These are phyloP conservation scores for Chrysophaeum taylorii DNA, from an alignment of 352 stramenopile genomes.

Conservation along the genomic window DNA sequence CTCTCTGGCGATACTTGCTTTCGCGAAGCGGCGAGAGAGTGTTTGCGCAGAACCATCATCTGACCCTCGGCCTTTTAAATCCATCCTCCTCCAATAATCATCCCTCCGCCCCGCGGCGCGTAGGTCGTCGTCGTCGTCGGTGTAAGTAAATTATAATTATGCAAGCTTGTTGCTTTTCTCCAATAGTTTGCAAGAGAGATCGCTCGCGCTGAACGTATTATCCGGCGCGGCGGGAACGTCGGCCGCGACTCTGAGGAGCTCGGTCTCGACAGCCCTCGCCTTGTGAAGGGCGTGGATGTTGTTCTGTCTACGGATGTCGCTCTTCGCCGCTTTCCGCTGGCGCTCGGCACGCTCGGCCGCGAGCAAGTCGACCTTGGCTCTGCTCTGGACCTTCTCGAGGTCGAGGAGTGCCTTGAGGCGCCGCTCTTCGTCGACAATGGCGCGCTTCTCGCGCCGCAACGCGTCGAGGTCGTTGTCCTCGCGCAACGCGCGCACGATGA, in stretches of 20 bases:
- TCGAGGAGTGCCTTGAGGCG: slow-evolving; percentile 78
- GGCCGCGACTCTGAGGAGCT: neutral
- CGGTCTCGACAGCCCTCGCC: neutral
- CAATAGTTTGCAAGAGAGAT: slow-evolving; percentile 9
- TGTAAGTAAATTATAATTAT: too few species aligned
- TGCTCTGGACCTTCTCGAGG: slow-evolving; percentile 79
- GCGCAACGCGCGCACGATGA: slow-evolving; percentile 40
- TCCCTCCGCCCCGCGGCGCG: neutral
- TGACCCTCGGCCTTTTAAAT: slow-evolving; percentile 1
- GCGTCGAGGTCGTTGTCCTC: slow-evolving; percentile 74
- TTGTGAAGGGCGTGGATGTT: neutral
- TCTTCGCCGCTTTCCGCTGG: slow-evolving; percentile 43
- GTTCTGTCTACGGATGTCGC: slow-evolving; percentile 19
- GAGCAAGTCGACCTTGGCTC: slow-evolving; percentile 75
- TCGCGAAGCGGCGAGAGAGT: too few species aligned
- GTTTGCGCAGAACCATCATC: neutral
- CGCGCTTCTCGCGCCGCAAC: slow-evolving; percentile 75
- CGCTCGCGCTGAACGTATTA: slow-evolving; percentile 22
- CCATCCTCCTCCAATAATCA: slow-evolving; percentile 19
- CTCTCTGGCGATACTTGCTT: too few species aligned
- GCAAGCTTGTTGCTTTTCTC: too few species aligned
- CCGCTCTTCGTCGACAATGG: slow-evolving; percentile 84
- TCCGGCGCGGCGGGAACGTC: neutral
- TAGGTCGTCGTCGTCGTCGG: slow-evolving; percentile 3
- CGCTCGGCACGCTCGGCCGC: slow-evolving; percentile 76